These are phyloP conservation scores for Neobulgaria alba DNA, from an alignment of 2,329 filamentous ascomycete species.

Conservation along the genomic window DNA sequence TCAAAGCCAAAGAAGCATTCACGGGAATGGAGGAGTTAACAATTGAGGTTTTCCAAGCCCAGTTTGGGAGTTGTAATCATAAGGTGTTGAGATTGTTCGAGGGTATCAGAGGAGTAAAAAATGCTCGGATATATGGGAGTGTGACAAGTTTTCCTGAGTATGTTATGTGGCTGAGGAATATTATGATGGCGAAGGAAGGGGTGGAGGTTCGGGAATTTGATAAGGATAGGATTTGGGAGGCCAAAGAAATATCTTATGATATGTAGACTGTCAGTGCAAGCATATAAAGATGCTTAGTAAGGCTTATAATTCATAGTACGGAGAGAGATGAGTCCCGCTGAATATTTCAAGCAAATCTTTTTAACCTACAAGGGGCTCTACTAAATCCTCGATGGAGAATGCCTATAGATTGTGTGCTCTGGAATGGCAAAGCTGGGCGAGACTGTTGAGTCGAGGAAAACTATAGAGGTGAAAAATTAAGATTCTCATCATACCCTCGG, in stretches of 20 bases:
- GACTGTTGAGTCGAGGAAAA: no score
- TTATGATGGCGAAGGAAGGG: slow-evolving; percentile 17
- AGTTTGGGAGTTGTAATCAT: slow-evolving; percentile 35
- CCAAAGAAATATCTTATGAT: slow-evolving; percentile 14
- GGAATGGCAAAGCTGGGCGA: no score
- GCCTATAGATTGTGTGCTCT: no score
- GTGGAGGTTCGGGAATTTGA: slow-evolving; percentile 10
- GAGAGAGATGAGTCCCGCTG: slow-evolving; percentile 10
- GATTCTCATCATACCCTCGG: no score
- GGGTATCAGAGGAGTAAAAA: slow-evolving; percentile 36
- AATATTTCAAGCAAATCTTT: background rate
- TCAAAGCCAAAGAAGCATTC: slow-evolving; percentile 35
- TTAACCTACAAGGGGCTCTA: background rate
- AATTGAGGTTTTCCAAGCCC: slow-evolving; percentile 40
- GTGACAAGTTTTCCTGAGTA: slow-evolving; percentile 22
- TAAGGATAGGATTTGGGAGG: slow-evolving; percentile 3
- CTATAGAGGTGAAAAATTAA: no score
- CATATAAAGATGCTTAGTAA: slow-evolving; percentile 1
- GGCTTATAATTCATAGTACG: slow-evolving; percentile 14
- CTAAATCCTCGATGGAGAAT: slow-evolving; percentile 1
- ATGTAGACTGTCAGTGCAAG: slow-evolving; percentile 17
- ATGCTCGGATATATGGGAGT: slow-evolving; percentile 32
- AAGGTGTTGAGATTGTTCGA: slow-evolving; percentile 36
- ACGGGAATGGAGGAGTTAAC: slow-evolving; percentile 37
- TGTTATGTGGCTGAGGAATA: slow-evolving; percentile 21